Evolutionary conservation across 2,329 filamentous ascomycete genomes (phyloP).

Genomic region (Boeremia exigua): DNA sequence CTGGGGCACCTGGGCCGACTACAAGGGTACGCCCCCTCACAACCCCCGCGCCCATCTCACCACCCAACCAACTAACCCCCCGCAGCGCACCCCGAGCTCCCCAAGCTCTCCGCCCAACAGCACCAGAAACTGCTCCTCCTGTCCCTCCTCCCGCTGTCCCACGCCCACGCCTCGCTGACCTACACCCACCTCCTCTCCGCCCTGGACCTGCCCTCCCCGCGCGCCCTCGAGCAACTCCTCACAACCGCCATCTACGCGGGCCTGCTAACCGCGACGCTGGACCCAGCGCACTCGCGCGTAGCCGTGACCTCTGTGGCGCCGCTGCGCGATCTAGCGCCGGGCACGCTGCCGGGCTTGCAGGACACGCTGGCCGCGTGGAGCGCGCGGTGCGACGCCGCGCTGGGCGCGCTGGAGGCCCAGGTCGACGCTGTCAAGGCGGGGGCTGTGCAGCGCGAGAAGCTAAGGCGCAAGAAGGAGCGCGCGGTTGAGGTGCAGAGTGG

Average conservation of each 20-base stretch:
- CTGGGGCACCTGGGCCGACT: slow-evolving; percentile 85
- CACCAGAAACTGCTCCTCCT: slow-evolving; percentile 87
- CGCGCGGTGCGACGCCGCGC: slow-evolving; percentile 74
- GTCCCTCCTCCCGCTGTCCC: slow-evolving; percentile 81
- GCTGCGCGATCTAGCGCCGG: slow-evolving; percentile 82
- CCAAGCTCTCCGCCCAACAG: slow-evolving; percentile 74
- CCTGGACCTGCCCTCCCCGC: slow-evolving; percentile 70
- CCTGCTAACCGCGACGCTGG: slow-evolving; percentile 80
- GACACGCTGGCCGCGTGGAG: slow-evolving; percentile 76
- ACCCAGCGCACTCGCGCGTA: slow-evolving; percentile 76
- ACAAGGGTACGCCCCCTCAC: slow-evolving; percentile 60
- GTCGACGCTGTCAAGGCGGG: slow-evolving; percentile 68
- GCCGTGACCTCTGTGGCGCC: slow-evolving; percentile 81
- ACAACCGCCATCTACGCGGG: slow-evolving; percentile 87
- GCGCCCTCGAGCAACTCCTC: slow-evolving; percentile 83
- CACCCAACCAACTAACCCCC: slow-evolving; percentile 1
- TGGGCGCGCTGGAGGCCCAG: slow-evolving; percentile 77
- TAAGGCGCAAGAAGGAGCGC: slow-evolving; percentile 50
- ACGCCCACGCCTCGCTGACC: slow-evolving; percentile 68
- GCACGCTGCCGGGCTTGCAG: slow-evolving; percentile 72
- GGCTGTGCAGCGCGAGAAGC: slow-evolving; percentile 50
- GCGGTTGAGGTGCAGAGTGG: slow-evolving; percentile 43
- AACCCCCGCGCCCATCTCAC: background rate
- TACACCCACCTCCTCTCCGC: slow-evolving; percentile 72
- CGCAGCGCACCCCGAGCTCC: slow-evolving; percentile 62